Evolutionary conservation across 2,329 filamentous ascomycete genomes (phyloP), one percentile per base, ranked within the genome.

Genomic region (Alternaria ventricosa): DNA sequence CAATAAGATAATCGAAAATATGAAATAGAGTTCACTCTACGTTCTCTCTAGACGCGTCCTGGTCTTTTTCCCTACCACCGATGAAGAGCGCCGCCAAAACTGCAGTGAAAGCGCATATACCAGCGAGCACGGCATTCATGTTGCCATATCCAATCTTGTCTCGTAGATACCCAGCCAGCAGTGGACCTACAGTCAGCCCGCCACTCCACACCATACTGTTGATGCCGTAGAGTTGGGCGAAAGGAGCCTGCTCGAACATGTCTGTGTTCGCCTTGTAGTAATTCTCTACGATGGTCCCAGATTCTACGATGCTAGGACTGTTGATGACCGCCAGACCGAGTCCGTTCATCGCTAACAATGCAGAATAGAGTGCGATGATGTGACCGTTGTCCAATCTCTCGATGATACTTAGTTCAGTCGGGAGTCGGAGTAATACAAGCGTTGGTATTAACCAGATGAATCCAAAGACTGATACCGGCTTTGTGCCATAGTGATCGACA

Each of bases 191-290:
- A 0, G 88, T 86, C 55, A 90, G 77, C 0, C 89, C 89, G 0
- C 82, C 78, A 63, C 85, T 86, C 74, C 89, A 90, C 1, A 88
- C 83, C 82, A 90, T 85, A n/a, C 85, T 87, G 69, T 87, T 89
- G 62, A 91, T 79, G 3, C 87, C 88, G 73, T 90, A 91, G 0
- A 90, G 81, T 75, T 91, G 89, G 2, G 88, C 88, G 71, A 90
- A 90, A 0, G 88, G 88, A 0, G 86, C 86, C 5, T 85, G 80
- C 1, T 87, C 47, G 66, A 89, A 90, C 55, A 87, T 80, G 0
- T 82, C 83, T 1, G 81, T 81, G 60, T 89, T 90, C 1, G 83
- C 84, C 49, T 83, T 80, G 63, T 87, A 83, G 69, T 87, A 89
- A 45, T 81, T 83, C 65, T 87, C 83, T 1, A 89, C 82, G 0